phyloP scores from a whole-genome alignment of 2,329 filamentous ascomycete genomes.

The Pseudogymnoascus sp. region DNA sequence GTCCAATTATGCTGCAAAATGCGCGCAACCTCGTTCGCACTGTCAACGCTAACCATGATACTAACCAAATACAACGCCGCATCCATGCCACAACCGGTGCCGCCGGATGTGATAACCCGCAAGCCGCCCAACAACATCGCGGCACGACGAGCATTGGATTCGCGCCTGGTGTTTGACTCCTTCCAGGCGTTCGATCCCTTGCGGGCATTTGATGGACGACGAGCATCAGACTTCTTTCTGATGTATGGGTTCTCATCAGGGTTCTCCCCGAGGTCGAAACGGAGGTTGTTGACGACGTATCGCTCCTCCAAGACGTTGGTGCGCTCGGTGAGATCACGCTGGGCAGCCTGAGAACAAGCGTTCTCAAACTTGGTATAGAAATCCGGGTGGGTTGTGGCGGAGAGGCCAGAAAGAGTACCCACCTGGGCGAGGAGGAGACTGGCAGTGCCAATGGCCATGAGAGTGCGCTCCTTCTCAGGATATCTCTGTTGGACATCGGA shows the following conservation, averaged over 20 bases:
- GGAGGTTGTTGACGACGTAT: slow-evolving; percentile 86
- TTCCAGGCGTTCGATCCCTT: slow-evolving; percentile 82
- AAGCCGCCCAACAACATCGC: slow-evolving; percentile 57
- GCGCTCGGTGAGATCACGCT: slow-evolving; percentile 63
- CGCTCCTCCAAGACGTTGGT: slow-evolving; percentile 77
- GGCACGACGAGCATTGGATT: slow-evolving; percentile 60
- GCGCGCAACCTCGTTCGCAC: slow-evolving; percentile 67
- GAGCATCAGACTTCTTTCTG: slow-evolving; percentile 62
- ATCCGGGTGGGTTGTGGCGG: slow-evolving; percentile 77
- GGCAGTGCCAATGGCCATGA: slow-evolving; percentile 74
- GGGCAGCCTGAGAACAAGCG: slow-evolving; percentile 65
- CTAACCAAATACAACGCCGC: slow-evolving; percentile 78
- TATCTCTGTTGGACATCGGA: slow-evolving; percentile 73
- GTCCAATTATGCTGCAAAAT: slow-evolving; percentile 76
- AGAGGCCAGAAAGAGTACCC: slow-evolving; percentile 69
- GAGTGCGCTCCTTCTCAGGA: slow-evolving; percentile 69
- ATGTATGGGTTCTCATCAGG: slow-evolving; percentile 80
- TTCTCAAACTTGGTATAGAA: slow-evolving; percentile 74
- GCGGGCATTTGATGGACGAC: slow-evolving; percentile 55
- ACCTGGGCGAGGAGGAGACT: slow-evolving; percentile 68
- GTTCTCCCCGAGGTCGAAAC: slow-evolving; percentile 71
- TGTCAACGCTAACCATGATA: slow-evolving; percentile 69
- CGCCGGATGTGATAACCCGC: slow-evolving; percentile 72
- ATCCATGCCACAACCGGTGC: slow-evolving; percentile 73
- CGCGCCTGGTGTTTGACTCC: slow-evolving; percentile 64